Conservation (phyloP, 2,329 filamentous ascomycete species). For the Sporothrix inflata region DNA sequence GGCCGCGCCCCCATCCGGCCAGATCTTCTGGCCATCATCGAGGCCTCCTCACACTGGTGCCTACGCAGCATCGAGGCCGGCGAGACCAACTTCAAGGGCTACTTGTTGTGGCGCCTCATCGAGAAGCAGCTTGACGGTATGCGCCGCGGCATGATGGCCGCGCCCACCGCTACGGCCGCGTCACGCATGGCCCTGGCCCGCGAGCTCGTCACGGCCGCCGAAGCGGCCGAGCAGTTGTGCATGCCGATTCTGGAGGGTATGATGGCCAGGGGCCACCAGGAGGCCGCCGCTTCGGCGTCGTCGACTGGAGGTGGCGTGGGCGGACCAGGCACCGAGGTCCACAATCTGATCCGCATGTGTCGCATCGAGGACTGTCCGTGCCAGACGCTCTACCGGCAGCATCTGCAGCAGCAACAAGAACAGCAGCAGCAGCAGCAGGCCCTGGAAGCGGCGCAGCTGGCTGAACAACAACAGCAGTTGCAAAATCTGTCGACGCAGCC, state of each 20-base stretch:
- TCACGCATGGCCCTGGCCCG: conserved; percentile 9
- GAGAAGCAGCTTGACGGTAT: conserved; percentile 49
- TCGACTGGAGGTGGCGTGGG: not conserved
- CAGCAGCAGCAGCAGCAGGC: conserved; percentile 19
- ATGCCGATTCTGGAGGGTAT: conserved; percentile 37
- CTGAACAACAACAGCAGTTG: conserved; percentile 14
- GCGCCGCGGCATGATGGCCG: conserved; percentile 41
- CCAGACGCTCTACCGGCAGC: conserved; percentile 19
- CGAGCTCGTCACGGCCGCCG: conserved; percentile 26
- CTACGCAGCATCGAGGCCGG: conserved; percentile 30
- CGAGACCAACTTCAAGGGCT: conserved; percentile 60
- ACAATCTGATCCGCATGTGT: conserved; percentile 8
- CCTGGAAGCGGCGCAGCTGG: conserved; percentile 3
- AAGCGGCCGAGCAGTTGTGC: conserved; percentile 35
- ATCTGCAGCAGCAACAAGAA: conserved; percentile 18
- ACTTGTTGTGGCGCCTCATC: conserved; percentile 48
- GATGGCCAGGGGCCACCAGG: not conserved
- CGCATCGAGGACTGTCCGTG: conserved; percentile 23
- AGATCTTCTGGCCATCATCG: conserved; percentile 21
- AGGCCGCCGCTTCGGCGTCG: conserved; percentile 28
- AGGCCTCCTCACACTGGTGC: conserved; percentile 24
- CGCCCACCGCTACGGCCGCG: conserved; percentile 40
- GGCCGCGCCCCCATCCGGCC: conserved; percentile 1
- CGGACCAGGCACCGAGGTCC: not conserved
- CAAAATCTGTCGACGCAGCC: not conserved